Percentiles rank a stretch among this genome's conserved stretches.
These are phyloP conservation scores for Colletotrichum orbiculare DNA, from an alignment of 2,329 filamentous ascomycete species.

Conservation along the genomic window DNA sequence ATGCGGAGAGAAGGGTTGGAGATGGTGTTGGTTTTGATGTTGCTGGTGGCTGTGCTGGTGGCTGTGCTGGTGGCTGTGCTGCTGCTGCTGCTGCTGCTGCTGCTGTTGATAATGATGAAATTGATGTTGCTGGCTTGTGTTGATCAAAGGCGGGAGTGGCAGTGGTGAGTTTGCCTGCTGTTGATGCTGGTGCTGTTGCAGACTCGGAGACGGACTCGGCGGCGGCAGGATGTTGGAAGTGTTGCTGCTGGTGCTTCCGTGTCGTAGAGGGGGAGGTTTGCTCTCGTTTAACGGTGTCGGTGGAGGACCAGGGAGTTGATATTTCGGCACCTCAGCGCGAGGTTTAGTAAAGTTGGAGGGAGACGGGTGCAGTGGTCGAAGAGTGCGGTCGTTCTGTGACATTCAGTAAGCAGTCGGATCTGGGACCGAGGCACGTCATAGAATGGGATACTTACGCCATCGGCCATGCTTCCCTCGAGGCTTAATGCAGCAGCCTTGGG, in stretches of 20 bases:
- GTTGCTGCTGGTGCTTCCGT: constrained; percentile 30
- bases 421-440: no score
- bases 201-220: constrained; percentile 22
- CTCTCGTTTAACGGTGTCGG: constrained; percentile 26
- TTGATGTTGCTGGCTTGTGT: constrained; percentile 13
- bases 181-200: constrained; percentile 30
- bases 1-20: constrained; percentile 10
- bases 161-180: constrained; percentile 25
- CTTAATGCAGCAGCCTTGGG: constrained; percentile 52
- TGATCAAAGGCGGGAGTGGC: constrained; percentile 25
- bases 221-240: constrained; percentile 40
- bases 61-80: constrained; percentile 16
- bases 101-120: constrained; percentile 16
- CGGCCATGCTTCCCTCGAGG: constrained; percentile 61
- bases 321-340: constrained; percentile 35
- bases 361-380: constrained; percentile 39
- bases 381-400: constrained; percentile 45
- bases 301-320: constrained; percentile 26
- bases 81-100: constrained; percentile 9
- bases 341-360: constrained; percentile 38
- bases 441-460: constrained; percentile 46
- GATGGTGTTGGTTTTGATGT: constrained; percentile 12
- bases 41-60: constrained; percentile 17
- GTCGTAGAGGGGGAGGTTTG: constrained; percentile 18
- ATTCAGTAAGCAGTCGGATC: not conserved